A percentile compares a stretch with the other conserved stretches of the same genome.
phyloP scores from a whole-genome alignment of 179 eudicot genomes.

The Carnegiea gigantea region DNA sequence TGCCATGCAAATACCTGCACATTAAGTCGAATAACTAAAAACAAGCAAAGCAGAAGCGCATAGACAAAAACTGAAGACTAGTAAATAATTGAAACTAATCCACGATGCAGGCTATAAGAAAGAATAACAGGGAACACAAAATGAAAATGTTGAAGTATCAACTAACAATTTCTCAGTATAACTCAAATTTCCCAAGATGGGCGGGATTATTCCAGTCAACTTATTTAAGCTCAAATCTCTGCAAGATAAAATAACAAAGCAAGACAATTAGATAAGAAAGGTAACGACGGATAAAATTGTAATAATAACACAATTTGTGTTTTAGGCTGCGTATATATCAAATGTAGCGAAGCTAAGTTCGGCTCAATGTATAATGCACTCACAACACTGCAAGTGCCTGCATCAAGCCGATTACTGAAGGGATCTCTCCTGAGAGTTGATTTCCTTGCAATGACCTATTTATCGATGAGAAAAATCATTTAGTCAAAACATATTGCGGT shows the following conservation, averaged over 20 bases:
- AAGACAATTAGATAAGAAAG: neutral
- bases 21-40: neutral
- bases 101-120: neutral
- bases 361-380: slow-evolving; percentile 29
- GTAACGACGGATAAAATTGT: neutral
- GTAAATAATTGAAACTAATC: neutral
- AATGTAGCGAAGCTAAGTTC: neutral
- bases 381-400: slow-evolving; percentile 99
- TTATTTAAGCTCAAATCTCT: slow-evolving; percentile 90
- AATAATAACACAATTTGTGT: neutral
- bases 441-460: slow-evolving; percentile 90
- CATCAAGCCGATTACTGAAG: slow-evolving; percentile 95
- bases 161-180: slow-evolving; percentile 95
- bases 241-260: slow-evolving; percentile 2
- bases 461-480: neutral
- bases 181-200: slow-evolving; percentile 88
- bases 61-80: neutral
- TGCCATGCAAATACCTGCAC: slow-evolving; percentile 85
- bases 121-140: neutral
- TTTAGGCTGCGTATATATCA: too few species aligned
- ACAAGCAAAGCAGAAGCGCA: neutral
- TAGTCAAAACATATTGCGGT: neutral
- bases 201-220: slow-evolving; percentile 85
- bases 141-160: neutral
- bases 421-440: slow-evolving; percentile 73